Evolutionary conservation across 2,329 filamentous ascomycete genomes (phyloP), one percentile per base, ranked within the genome.

Genomic region (Aspergillus proliferans): DNA sequence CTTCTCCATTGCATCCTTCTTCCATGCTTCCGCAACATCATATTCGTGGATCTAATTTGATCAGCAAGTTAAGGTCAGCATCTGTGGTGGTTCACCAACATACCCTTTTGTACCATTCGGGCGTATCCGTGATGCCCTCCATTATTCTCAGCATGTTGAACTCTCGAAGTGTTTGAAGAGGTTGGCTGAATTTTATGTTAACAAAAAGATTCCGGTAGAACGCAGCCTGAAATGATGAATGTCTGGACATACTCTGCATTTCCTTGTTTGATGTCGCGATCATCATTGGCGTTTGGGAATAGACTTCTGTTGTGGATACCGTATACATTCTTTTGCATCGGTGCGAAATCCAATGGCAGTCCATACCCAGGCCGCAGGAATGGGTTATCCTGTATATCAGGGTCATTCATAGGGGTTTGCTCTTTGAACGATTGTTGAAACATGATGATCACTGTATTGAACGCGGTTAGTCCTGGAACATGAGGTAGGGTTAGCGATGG

Each of bases 121-220:
- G 53, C 43, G 68, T 68, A 48, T 75, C 71, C 1, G 71, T 74
- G 4, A 75, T 56, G 0, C 57, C 47, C 36, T 73, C 66, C 61
- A 74, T 70, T 30, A 71, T 49, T 4, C 52, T 50, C 39, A 73
- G 54, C 68, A 74, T 73, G 2, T 53, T 58, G 6, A 64, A 51
- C 50, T 75, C 71, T 33, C 69, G 66, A 22, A 71, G 54, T 3
- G 67, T 61, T 6, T 67, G 43, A 19, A 61, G 44, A 8, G 62
- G 62, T 24, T 62, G 53, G 30, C 64, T 66, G 30, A 21, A 9
- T 7, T 10, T 8, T 21, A 15, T 21, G 15, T 34, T 9, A 21
- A 36, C 8, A 44, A 30, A n/a, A 43, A 21, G 6, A 24, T 8
- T 15, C 21, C 28, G 4, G 15, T n/a, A 22, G 10, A 19, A 24